Percentiles rank a stretch among this genome's conserved stretches.
These are phyloP conservation scores for Rhynchospora tenuis DNA, from an alignment of 176 grass and related monocot species.

Conservation along the genomic window DNA sequence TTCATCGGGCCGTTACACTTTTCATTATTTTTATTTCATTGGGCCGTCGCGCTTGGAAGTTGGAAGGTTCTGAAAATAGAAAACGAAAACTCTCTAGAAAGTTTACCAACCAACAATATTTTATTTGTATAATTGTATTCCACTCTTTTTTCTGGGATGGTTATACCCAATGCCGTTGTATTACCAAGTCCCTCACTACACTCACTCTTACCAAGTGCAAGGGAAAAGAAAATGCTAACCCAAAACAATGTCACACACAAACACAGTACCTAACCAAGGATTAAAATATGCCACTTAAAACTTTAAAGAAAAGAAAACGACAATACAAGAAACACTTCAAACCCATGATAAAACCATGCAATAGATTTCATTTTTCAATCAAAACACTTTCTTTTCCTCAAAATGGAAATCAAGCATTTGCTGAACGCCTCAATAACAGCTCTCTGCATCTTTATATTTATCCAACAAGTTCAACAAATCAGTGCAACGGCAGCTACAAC, in stretches of 20 bases:
- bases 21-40: too few species aligned
- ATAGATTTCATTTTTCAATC: background rate
- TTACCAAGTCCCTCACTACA: background rate
- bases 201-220: background rate
- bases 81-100: too few species aligned
- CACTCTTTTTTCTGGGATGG: background rate
- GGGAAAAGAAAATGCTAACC: background rate
- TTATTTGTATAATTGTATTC: too few species aligned
- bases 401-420: background rate
- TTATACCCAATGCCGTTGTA: background rate
- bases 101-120: too few species aligned
- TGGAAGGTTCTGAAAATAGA: too few species aligned
- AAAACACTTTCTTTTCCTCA: background rate
- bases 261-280: background rate
- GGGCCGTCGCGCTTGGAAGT: too few species aligned
- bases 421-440: background rate
- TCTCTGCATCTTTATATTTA: background rate
- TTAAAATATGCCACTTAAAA: background rate
- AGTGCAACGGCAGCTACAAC: background rate
- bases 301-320: conserved; percentile 5
- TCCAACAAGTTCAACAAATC: conserved; percentile 15
- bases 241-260: background rate
- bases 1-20: too few species aligned
- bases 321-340: conserved; percentile 5
- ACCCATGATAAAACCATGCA: background rate